Evolutionary conservation across 257 asterid genomes (phyloP).

Genomic region (Nicotiana obtusifolia): DNA sequence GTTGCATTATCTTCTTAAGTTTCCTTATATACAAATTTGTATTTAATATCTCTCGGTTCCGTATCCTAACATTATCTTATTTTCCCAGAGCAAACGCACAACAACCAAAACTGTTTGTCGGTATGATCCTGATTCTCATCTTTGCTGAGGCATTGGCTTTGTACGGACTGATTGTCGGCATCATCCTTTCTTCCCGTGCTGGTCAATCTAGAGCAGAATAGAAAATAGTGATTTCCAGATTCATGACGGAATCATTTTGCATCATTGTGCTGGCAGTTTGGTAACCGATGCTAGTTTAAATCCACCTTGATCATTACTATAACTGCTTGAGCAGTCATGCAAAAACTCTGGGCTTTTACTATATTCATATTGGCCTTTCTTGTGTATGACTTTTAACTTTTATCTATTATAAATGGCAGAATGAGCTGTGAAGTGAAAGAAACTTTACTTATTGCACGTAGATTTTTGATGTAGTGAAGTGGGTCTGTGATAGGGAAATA

Average conservation of each 20-base stretch:
- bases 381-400: not conserved
- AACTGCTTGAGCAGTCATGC: not conserved
- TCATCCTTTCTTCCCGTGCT: slow-evolving; percentile 11
- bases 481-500: not conserved
- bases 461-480: not conserved
- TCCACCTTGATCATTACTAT: not conserved
- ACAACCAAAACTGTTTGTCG: slow-evolving; percentile 6
- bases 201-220: slow-evolving; percentile 11
- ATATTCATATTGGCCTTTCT: not conserved
- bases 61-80: not conserved
- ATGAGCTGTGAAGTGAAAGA: not conserved
- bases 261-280: not conserved
- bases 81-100: slow-evolving; percentile 10
- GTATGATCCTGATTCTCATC: slow-evolving; percentile 9
- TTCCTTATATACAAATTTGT: not conserved
- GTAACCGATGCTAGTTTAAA: not conserved
- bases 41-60: not conserved
- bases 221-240: not conserved
- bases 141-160: slow-evolving; percentile 7
- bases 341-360: not conserved
- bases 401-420: not conserved
- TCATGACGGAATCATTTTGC: not conserved
- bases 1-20: not conserved
- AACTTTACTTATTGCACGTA: not conserved
- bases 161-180: slow-evolving; percentile 7